Evolutionary conservation across 2,329 filamentous ascomycete species (phyloP).

Genomic region (Nigrograna mackinnonii): DNA sequence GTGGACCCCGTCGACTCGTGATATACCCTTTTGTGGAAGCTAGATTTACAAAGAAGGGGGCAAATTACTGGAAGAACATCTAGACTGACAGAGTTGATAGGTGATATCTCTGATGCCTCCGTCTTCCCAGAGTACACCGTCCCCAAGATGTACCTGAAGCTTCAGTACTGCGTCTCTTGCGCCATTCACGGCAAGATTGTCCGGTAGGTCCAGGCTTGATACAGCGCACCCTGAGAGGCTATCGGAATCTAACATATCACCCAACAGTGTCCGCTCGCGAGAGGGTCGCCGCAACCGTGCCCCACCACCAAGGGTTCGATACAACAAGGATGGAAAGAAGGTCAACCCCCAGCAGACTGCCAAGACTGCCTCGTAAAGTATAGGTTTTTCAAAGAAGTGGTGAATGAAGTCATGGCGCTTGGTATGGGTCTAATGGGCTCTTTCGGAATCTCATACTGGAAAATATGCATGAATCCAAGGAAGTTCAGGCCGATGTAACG

Average conservation of each 20-base stretch:
- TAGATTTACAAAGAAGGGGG: background rate
- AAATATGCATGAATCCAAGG: conserved; percentile 39
- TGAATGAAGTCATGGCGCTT: conserved; percentile 38
- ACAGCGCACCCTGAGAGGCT: too few species aligned
- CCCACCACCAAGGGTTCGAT: conserved; percentile 93
- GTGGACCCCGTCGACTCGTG: conserved; percentile 46
- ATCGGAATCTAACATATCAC: conserved; percentile 17
- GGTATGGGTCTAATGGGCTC: conserved; percentile 36
- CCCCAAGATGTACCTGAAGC: conserved; percentile 99
- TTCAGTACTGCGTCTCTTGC: conserved; percentile 99
- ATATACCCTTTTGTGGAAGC: too few species aligned
- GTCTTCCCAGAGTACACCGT: conserved; percentile 99
- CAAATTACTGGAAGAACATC: background rate
- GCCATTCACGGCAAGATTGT: conserved; percentile 99
- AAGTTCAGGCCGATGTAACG: conserved; percentile 33
- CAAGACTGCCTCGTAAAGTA: conserved; percentile 45
- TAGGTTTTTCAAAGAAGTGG: conserved; percentile 11
- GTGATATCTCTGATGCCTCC: conserved; percentile 99
- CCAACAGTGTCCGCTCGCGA: conserved; percentile 90
- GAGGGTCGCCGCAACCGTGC: conserved; percentile 98
- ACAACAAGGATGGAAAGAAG: conserved; percentile 99
- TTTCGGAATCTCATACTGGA: conserved; percentile 38
- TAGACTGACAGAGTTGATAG: conserved; percentile 52
- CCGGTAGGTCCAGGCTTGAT: conserved; percentile 72
- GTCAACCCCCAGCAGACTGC: conserved; percentile 85